Percentiles rank a stretch among this genome's conserved stretches.
Conservation (phyloP, 1,284 basidiomycete species). For the Ustanciosporium gigantosporum region DNA sequence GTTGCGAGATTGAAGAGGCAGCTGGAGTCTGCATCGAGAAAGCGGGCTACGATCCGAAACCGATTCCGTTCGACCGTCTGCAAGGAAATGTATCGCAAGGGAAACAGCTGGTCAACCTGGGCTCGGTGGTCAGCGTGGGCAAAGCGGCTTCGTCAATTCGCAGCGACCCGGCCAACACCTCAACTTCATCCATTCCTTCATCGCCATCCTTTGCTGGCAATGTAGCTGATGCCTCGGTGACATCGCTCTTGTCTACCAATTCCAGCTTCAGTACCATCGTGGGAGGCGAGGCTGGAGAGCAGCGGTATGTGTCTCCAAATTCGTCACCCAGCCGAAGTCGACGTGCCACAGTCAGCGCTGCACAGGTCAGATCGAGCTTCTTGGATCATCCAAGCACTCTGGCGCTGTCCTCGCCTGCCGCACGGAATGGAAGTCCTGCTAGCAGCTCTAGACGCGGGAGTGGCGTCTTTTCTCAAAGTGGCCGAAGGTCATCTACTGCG, state of each 20-base stretch:
- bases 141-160: too few species aligned
- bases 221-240: not conserved
- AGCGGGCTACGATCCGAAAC: conserved; percentile 43
- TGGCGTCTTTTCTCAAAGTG: not conserved
- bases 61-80: conserved; percentile 21
- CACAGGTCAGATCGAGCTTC: conserved; percentile 3
- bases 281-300: not conserved
- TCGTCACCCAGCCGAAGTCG: conserved; percentile 13
- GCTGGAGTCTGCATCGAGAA: conserved; percentile 42
- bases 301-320: conserved; percentile 7
- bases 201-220: not conserved
- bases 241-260: conserved; percentile 6
- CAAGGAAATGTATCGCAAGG: not conserved
- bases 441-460: too few species aligned
- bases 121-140: not conserved
- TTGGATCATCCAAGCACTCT: not conserved
- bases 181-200: not conserved
- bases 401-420: too few species aligned
- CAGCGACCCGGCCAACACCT: too few species aligned
- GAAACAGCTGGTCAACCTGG: not conserved
- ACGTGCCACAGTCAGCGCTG: conserved; percentile 17
- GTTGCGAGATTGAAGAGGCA: conserved; percentile 44
- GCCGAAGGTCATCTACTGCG: too few species aligned
- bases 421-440: too few species aligned
- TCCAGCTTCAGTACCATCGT: conserved; percentile 12